Base-by-base conservation (phyloP, 2,329 filamentous ascomycete species). In the Madurella fahalii region DNA sequence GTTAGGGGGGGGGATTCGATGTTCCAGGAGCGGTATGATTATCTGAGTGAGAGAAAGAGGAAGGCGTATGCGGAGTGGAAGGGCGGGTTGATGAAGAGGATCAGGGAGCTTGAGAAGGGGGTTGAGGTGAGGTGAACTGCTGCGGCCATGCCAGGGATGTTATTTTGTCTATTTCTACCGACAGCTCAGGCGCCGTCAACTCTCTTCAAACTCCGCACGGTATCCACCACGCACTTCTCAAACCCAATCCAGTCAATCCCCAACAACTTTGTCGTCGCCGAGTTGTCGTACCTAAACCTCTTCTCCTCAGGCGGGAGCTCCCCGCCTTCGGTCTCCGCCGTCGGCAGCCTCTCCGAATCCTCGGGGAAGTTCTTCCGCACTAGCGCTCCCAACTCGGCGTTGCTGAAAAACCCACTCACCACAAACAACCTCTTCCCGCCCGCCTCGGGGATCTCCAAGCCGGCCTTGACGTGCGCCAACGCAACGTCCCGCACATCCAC, bases 21-120 rank as follows among this genome's bases (percentile, higher is more conserved):
- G 87, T 82, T 92, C 62, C 87, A 91, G 68, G 84, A 86, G 59
- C 79, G 80, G 45, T 85, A 88, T 63, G 86, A 91, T 64, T 89
- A 85, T 64, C 69, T 92, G 62, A 85, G 84, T 58, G 82, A 85
- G 47, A 74, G 77, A 57, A 83, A 82, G 61, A 77, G 78, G 62
- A 74, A 74, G 40, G 82, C 86, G 11, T 91, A 84, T 65, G 72
- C 68, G 43, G 68, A 67, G 16, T 94, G 89, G 89, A 85, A 85
- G 68, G 74, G 76, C 4, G 71, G 68, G 1, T 78, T 90, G 25
- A 63, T 88, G 65, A 72, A 70, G 55, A 77, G 77, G 60, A 81
- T 89, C 54, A 58, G 53, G 40, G 61, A 52, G 18, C 40, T 66
- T 30, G 62, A 65, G 46, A 47, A 43, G 32, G 30, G 56, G 25